phyloP scores from a whole-genome alignment of 768 basidiomycete species.

The Pulveroboletus ravenelii region DNA sequence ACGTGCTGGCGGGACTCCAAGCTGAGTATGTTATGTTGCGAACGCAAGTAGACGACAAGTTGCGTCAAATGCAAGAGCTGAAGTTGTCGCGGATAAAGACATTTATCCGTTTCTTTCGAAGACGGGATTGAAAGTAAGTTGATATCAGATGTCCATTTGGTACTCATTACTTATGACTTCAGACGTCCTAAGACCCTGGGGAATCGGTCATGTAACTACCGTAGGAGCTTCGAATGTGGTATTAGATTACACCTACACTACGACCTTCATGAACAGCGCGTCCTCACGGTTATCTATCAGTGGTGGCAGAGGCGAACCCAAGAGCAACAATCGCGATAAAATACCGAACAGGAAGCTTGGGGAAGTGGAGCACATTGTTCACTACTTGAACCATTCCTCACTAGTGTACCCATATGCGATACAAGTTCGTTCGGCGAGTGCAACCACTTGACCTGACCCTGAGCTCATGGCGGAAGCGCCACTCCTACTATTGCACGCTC shows the following conservation, averaged over 20 bases:
- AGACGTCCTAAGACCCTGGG: no score
- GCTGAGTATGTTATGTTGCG: conserved; percentile 4
- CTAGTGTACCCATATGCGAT: conserved; percentile 96
- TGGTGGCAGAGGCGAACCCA: no score
- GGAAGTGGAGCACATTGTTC: no score
- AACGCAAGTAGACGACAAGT: not conserved
- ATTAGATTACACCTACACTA: no score
- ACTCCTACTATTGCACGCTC: conserved; percentile 40
- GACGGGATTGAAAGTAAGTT: not conserved
- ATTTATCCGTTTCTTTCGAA: not conserved
- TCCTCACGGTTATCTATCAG: no score
- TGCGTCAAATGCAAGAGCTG: conserved; percentile 9
- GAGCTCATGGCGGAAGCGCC: conserved; percentile 22
- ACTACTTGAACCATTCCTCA: conserved; percentile 81
- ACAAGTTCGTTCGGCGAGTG: conserved; percentile 80
- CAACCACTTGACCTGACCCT: conserved; percentile 38
- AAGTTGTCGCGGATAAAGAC: conserved; percentile 3
- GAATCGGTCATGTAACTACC: no score
- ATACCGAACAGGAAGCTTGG: no score
- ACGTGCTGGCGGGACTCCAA: conserved; percentile 2
- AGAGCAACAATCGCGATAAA: no score
- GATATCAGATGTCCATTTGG: not conserved
- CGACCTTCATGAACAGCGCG: no score
- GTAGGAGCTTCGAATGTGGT: no score
- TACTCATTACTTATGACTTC: not conserved